Evolutionary conservation across 352 stramenopile species (phyloP), one percentile per base, ranked within the genome.

Genomic region (Globisporangium parvum): DNA sequence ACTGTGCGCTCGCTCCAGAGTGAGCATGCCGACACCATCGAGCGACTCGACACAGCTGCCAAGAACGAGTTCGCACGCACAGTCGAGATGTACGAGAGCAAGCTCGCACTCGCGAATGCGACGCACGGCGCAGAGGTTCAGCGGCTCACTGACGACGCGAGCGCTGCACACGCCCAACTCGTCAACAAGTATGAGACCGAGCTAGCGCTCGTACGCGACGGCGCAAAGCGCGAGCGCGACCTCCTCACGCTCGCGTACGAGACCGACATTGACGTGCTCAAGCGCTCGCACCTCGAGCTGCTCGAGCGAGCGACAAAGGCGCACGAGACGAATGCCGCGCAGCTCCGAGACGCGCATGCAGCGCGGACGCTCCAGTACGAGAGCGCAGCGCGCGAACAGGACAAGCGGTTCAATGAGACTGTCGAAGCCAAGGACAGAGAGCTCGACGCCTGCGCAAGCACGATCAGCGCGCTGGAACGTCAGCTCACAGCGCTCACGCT

Each of bases 261-360:
- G 37, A 75, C 73, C 1, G 57, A 85, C 21, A 42, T 88, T 8
- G 72, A 83, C 24, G 31, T 56, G 1, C 44, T 83, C 14, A 80
- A 66, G 20, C 57, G 61, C 17, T 39, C 54, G 3, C 78, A 46
- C n/a, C 61, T 50, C 47, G 71, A 76, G 33, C 60, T 76, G n/a
- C 39, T 80, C 2, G 71, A 80, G 18, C 70, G 59, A 11, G 54
- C 26, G 0, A 44, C 60, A 12, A 69, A 66, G 1, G 31, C 66
- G 15, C 62, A 76, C 5, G 65, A 85, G 26, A 41, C 50, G 1
- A 65, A 65, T 6, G 47, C 74, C 3, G 24, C 49, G 31, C 72
- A 83, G 37, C 50, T 88, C 9, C 72, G 78, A 5, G 76, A 87
- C 11, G 51, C 56, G 0, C 75, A 86, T 46, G 52, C 65, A 8